Conservation (phyloP, 2,329 filamentous ascomycete genomes). For the Xylariales sp. region DNA sequence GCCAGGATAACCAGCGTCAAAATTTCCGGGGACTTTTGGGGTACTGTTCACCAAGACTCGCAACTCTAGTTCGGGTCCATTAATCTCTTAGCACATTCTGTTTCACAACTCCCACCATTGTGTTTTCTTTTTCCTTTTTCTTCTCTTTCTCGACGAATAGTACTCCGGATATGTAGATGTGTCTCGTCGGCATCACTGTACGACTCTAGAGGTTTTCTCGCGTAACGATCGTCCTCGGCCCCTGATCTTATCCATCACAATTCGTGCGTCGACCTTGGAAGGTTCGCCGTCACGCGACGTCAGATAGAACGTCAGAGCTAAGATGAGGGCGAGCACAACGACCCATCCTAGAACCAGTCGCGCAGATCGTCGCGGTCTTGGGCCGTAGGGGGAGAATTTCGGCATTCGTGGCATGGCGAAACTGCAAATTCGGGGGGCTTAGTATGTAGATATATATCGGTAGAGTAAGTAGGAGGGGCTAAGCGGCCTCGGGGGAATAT, state of each 20-base stretch:
- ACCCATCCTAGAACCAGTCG: slow-evolving; percentile 48
- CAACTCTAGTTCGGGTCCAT: neutral
- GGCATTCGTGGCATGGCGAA: slow-evolving; percentile 39
- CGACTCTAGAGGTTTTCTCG: slow-evolving; percentile 34
- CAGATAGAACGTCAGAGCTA: slow-evolving; percentile 46
- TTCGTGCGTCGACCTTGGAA: slow-evolving; percentile 36
- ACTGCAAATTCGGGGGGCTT: neutral
- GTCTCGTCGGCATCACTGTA: slow-evolving; percentile 27
- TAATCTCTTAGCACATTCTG: neutral
- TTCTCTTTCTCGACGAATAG: neutral
- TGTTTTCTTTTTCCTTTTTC: neutral
- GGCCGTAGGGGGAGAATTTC: slow-evolving; percentile 48
- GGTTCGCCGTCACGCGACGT: slow-evolving; percentile 42
- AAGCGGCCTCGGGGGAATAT: neutral
- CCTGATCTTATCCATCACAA: slow-evolving; percentile 37
- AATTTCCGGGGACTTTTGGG: too few relatives aligned
- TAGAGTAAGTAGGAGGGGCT: neutral
- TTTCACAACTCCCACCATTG: neutral
- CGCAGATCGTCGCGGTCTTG: slow-evolving; percentile 45
- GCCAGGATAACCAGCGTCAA: neutral
- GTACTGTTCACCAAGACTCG: too few relatives aligned
- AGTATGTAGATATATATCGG: neutral
- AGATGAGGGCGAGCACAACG: slow-evolving; percentile 42
- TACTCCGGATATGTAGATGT: neutral
- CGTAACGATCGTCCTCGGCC: slow-evolving; percentile 28